A percentile compares a stretch with the other conserved stretches of the same genome.
These are phyloP conservation scores for Phytophthora ramorum DNA, from an alignment of 352 stramenopile genomes.

Conservation along the genomic window DNA sequence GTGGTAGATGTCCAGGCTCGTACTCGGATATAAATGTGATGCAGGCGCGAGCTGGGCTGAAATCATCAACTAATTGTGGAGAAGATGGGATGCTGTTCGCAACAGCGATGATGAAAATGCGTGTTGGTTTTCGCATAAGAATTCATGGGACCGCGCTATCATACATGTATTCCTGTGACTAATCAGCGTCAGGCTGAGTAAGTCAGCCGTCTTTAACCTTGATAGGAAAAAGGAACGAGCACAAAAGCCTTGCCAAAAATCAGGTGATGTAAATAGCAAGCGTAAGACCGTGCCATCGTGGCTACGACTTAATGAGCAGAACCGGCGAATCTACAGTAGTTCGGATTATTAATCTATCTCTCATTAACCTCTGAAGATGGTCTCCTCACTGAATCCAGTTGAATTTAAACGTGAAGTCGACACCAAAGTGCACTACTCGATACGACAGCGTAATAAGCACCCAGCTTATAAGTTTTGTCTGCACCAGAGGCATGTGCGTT, in stretches of 20 bases:
- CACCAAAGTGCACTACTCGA: slow-evolving; percentile 23
- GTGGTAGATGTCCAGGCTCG: background rate
- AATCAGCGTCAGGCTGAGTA: too few species aligned
- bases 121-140: background rate
- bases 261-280: too few species aligned
- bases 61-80: background rate
- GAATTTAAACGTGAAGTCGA: background rate
- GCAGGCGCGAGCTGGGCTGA: background rate
- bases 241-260: too few species aligned
- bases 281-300: too few species aligned
- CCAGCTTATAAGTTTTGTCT: slow-evolving; percentile 28
- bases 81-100: background rate
- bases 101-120: background rate
- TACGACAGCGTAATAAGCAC: slow-evolving; percentile 11
- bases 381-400: background rate
- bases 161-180: too few species aligned
- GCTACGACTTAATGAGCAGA: too few species aligned
- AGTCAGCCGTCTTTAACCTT: too few species aligned
- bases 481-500: slow-evolving; percentile 20
- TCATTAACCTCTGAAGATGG: background rate
- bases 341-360: too few species aligned
- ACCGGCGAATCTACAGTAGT: too few species aligned
- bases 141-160: too few species aligned
- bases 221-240: too few species aligned
- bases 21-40: background rate